These are phyloP conservation scores for Mycena kentingensis DNA, from an alignment of 768 basidiomycete genomes.

Conservation along the genomic window DNA sequence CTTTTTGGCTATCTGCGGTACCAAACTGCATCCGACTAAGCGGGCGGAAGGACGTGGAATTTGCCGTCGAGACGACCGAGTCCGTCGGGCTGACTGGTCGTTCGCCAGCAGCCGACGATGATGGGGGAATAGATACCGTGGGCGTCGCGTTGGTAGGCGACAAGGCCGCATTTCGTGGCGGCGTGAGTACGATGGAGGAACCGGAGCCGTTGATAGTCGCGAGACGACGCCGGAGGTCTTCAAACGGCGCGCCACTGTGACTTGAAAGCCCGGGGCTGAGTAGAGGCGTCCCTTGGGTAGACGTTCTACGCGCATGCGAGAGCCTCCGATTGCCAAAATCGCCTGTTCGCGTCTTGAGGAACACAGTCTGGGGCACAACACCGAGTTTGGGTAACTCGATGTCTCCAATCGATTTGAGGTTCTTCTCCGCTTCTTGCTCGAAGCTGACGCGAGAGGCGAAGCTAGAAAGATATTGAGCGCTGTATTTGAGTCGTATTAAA, in stretches of 20 bases:
- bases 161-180: constrained; percentile 40
- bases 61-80: constrained; percentile 72
- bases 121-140: constrained; percentile 32
- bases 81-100: constrained; percentile 82
- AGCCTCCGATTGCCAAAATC: constrained; percentile 42
- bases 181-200: constrained; percentile 56
- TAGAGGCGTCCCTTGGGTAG: constrained; percentile 43
- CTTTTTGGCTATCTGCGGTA: constrained; percentile 77
- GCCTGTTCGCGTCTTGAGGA: constrained; percentile 61
- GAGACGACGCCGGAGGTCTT: constrained; percentile 77
- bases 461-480: constrained; percentile 38
- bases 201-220: constrained; percentile 73
- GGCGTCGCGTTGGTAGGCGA: constrained; percentile 39
- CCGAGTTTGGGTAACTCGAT: constrained; percentile 85
- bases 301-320: constrained; percentile 42
- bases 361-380: constrained; percentile 89
- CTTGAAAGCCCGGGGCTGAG: constrained; percentile 53
- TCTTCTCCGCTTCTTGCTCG: constrained; percentile 65
- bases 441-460: constrained; percentile 65
- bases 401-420: constrained; percentile 63
- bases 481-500: neutral
- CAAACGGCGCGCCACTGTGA: constrained; percentile 63
- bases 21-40: constrained; percentile 69
- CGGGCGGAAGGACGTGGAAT: constrained; percentile 60
- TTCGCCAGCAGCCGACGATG: constrained; percentile 39